These are phyloP conservation scores for Tephrocybe sp. DNA, from an alignment of 768 basidiomycete species.

Conservation along the genomic window DNA sequence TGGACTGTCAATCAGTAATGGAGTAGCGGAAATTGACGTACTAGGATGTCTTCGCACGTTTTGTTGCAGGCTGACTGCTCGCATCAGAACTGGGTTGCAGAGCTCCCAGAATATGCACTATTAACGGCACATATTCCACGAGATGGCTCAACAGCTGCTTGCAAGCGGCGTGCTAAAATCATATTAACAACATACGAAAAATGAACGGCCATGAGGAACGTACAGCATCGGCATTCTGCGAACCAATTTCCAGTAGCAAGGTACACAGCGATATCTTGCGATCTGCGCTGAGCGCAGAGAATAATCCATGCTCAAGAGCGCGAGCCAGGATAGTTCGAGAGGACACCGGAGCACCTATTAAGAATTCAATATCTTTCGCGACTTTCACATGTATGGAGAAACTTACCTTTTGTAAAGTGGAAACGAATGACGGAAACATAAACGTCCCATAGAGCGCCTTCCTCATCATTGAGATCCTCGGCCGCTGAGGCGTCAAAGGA, in stretches of 20 bases:
- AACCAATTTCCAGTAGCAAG: slow-evolving; percentile 54
- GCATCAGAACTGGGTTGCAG: slow-evolving; percentile 47
- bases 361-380: neutral
- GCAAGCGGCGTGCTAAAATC: slow-evolving; percentile 40
- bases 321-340: slow-evolving; percentile 41
- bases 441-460: slow-evolving; percentile 48
- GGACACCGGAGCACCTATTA: slow-evolving; percentile 38
- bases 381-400: neutral
- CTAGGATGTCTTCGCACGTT: slow-evolving; percentile 64
- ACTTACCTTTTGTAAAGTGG: slow-evolving; percentile 49
- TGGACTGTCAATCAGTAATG: neutral
- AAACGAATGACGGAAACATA: slow-evolving; percentile 44
- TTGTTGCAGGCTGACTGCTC: slow-evolving; percentile 50
- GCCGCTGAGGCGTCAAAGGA: slow-evolving; percentile 52
- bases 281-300: slow-evolving; percentile 48
- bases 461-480: slow-evolving; percentile 42
- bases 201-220: slow-evolving; percentile 16
- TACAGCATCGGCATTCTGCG: slow-evolving; percentile 49
- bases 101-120: slow-evolving; percentile 48
- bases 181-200: slow-evolving; percentile 2
- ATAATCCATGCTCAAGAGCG: slow-evolving; percentile 56
- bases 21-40: slow-evolving; percentile 30
- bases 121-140: slow-evolving; percentile 50
- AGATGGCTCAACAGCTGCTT: slow-evolving; percentile 51
- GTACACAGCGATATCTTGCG: slow-evolving; percentile 57